Evolutionary conservation across 169 alveolate species (phyloP).

Genomic region (Babesia gibsoni): DNA sequence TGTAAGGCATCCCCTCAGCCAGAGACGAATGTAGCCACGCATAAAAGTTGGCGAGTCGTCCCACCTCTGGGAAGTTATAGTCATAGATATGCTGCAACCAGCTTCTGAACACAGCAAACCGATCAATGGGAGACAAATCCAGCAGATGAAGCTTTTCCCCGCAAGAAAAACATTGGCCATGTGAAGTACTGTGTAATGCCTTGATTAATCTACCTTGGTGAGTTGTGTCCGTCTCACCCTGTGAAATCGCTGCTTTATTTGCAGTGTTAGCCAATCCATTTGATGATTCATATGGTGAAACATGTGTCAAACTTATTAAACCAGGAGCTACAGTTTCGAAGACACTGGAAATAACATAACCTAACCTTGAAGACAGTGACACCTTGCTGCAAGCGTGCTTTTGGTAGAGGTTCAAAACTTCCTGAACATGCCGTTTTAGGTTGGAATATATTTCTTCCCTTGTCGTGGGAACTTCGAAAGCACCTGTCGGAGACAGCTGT

Average conservation of each 20-base stretch:
- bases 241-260: too few relatives aligned
- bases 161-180: conserved; percentile 34
- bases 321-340: background rate
- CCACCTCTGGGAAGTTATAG: conserved; percentile 30
- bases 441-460: background rate
- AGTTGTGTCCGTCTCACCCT: too few relatives aligned
- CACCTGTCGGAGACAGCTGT: background rate
- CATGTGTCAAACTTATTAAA: conserved; percentile 3
- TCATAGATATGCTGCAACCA: conserved; percentile 42
- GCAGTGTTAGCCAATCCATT: too few relatives aligned
- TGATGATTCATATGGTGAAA: conserved; percentile 3
- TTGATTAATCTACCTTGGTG: too few relatives aligned
- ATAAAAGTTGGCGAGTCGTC: conserved; percentile 41
- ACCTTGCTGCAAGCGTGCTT: conserved; percentile 8
- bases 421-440: conserved; percentile 9
- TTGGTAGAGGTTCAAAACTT: conserved; percentile 1
- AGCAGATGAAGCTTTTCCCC: background rate
- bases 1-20: conserved; percentile 26
- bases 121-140: conserved; percentile 19
- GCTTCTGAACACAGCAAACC: conserved; percentile 33
- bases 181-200: background rate
- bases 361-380: conserved; percentile 12
- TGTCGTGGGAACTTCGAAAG: background rate
- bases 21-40: conserved; percentile 15
- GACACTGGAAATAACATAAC: conserved; percentile 12